Evolutionary conservation across 805 yeast genomes (phyloP), one percentile per base, ranked within the genome.

Genomic region (Soucietia sequanensis): DNA sequence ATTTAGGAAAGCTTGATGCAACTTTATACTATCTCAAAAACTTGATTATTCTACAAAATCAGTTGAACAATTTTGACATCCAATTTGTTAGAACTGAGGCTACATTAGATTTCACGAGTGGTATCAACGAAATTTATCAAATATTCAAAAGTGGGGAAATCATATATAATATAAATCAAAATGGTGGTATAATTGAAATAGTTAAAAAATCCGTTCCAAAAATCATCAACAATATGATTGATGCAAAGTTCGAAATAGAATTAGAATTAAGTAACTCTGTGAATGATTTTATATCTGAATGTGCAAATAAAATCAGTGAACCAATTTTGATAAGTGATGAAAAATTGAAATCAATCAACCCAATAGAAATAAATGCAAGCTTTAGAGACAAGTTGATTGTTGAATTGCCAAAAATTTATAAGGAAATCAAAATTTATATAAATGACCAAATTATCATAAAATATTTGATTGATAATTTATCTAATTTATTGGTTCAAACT

Each of bases 141-240:
- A 48, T 66, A 41, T 48, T 70, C 36, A 44, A 60, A 22, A 50
- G 50, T 12, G 69, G 70, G 5, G 70, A 74, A 19, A 65, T 81
- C n/a, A 62, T 78, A 32, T 56, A 63, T 13, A 64, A 64, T 22
- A 55, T 50, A 21, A 48, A 50, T 38, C 35, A 43, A 27, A 52
- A 52, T 26, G 61, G 63, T 2, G 65, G 68, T 0, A 51, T 78
- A 18, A 49, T 76, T 34, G 70, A 70, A 31, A 51, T 81, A 23
- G 84, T 82, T 2, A 68, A 75, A 43, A 86, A 80, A 17, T 71
- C 86, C 1, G 84, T 83, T 2, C 96, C 96, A 0, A 80, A 75
- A 43, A 87, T 88, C 10, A 83, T 85, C 10, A 81, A 79, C 47
- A 82, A 86, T 53, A 83, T 83, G 84, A 75, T 81, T 30, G 96